Base-by-base conservation (phyloP, 495 filamentous ascomycete species). In the Aspergillus indologenus region DNA sequence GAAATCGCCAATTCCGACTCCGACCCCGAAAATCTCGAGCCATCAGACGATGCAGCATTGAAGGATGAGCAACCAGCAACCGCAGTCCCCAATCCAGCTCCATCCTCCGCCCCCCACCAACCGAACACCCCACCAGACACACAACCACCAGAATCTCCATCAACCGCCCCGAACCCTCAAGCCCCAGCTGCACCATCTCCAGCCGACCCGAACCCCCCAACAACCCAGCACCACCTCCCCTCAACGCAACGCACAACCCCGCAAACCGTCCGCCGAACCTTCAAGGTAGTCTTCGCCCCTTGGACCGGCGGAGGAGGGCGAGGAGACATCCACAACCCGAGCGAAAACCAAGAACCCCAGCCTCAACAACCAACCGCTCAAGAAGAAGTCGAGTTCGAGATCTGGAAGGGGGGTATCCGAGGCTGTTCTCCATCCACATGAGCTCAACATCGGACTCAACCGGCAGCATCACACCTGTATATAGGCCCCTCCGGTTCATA, bases 221-320 rank as follows among this genome's bases (percentile, higher is more conserved):
- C 24, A 50, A 17, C 29, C 31, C 46, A 43, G 34, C 11, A 31
- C 23, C 31, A 11, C 24, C 29, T 53, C 14, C 50, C 18, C 15
- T 22, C 48, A 19, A 42, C 50, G 0, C 26, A 51, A 9, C 21
- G 26, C 18, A 14, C 46, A 1, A 46, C 59, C 1, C 67, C 71
- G 79, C 69, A 54, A 15, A 54, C 58, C 20, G 69, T 66, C 31
- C 65, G 77, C 53, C 72, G 90, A 51, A 87, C 77, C 67, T 86
- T 95, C 81, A 91, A 89, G 68, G 81, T 93, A 14, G 92, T 91
- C 11, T 96, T 95, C 77, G 81, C 84, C 20, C 79, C 84, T 11
- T 91, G 91, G 83, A 81, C 78, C 21, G 71, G 70, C 3, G 76
- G 68, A 14, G 3, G 56, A 31, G 1, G 50, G 21, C 18, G 56